Conservation (phyloP, 2,329 filamentous ascomycete species). For the Epichloe uncinata region DNA sequence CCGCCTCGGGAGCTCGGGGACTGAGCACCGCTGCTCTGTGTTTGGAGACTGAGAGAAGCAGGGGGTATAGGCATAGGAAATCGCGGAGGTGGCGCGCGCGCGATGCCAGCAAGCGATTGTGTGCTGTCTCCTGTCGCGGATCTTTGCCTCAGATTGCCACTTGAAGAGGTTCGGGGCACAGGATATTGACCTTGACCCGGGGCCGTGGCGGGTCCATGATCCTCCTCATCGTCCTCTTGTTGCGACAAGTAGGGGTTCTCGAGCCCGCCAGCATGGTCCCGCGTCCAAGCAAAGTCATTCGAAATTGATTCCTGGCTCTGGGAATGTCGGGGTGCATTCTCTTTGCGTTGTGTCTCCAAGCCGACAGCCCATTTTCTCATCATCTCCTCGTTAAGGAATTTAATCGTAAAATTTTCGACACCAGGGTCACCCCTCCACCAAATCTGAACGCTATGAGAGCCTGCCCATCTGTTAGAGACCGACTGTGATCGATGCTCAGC, state of each 20-base stretch:
- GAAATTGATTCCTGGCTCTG: constrained; percentile 36
- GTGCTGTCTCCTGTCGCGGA: constrained; percentile 63
- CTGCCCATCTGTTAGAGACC: constrained; percentile 31
- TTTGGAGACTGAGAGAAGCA: constrained; percentile 55
- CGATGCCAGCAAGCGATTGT: constrained; percentile 42
- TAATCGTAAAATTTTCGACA: constrained; percentile 92
- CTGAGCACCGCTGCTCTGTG: constrained; percentile 28
- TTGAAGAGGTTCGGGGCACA: constrained; percentile 42
- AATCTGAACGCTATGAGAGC: constrained; percentile 89
- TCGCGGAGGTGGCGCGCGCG: constrained; percentile 51
- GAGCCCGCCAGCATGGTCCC: constrained; percentile 48
- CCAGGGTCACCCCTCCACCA: constrained; percentile 97
- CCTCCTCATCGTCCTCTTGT: constrained; percentile 49
- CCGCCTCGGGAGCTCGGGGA: constrained; percentile 50
- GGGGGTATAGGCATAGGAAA: constrained; percentile 55
- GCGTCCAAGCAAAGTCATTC: constrained; percentile 72
- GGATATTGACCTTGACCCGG: constrained; percentile 24
- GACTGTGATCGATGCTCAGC: constrained; percentile 1
- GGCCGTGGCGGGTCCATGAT: constrained; percentile 25
- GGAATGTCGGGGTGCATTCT: constrained; percentile 36
- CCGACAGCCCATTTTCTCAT: constrained; percentile 86
- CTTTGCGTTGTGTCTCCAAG: constrained; percentile 63
- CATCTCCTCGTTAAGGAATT: constrained; percentile 78
- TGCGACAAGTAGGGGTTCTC: constrained; percentile 67
- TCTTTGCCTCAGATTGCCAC: constrained; percentile 58